Evolutionary conservation across 148 eudicot genomes (phyloP), one percentile per base, ranked within the genome.

Genomic region (Fagopyrum homotropicum): DNA sequence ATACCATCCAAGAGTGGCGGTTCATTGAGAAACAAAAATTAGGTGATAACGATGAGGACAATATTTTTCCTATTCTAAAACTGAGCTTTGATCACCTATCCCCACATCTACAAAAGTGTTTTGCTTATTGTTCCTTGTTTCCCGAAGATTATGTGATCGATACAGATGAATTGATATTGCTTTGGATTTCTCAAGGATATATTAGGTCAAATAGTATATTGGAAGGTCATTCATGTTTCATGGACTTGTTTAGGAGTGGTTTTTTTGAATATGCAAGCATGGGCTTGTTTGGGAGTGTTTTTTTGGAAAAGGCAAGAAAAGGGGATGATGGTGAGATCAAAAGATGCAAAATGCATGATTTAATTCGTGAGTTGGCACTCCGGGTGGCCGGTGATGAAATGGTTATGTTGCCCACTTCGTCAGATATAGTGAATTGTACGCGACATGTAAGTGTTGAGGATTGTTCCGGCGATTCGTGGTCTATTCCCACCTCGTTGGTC

Each of bases 351-450:
- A 84, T 84, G 80, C 89, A 86, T 22, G 84, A 82, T 73, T 78
- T 82, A 59, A 69, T 82, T 15, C 85, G 84, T 66, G 89, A 84
- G 73, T 82, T 86, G 10, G 89, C 89, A 44, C 14, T 2, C 10
- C 46, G 61, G 2, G 78, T 86, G 9, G 83, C 82, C 2, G 75
- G 77, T 10, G 46, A 57, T 0, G 86, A 78, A 46, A 17, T 6
- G 7, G 19, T 12, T 4, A 17, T 7, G 3, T n/a, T 49, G 6
- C 43, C 56, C 5, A 22, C 64, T n/a, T 57, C 29, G 0, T 6
- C 26, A 0, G 3, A 19, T 35, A 35, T 2, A 35, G 7, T 3
- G 4, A 19, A 57, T 6, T 17, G 10, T 57, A 30, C 64, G 4
- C 64, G 64, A 19, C 64, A 57, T 57, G 35, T 57, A 19, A 4